Evolutionary conservation across 768 basidiomycete species (phyloP).

Genomic region (Multifurca ochricompacta): DNA sequence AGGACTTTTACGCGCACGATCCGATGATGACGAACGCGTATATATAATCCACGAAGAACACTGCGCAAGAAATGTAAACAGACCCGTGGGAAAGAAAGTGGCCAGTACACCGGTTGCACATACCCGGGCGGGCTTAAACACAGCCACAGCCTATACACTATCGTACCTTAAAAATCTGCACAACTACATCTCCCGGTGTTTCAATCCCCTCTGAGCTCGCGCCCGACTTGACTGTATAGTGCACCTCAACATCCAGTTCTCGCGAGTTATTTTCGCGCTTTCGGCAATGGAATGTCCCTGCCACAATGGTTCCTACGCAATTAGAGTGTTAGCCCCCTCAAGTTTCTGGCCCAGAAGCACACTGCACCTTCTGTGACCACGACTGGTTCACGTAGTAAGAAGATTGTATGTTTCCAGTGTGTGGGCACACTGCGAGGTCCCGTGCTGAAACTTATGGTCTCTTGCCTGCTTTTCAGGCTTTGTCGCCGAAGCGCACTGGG

Average conservation of each 20-base stretch:
- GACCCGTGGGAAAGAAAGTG: neutral
- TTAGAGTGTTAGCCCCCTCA: neutral
- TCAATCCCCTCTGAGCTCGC: conserved; percentile 20
- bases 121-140: too few relatives aligned
- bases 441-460: conserved; percentile 76
- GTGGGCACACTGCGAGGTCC: conserved; percentile 82
- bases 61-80: neutral
- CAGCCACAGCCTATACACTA: conserved; percentile 27
- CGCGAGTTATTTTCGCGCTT: conserved; percentile 78
- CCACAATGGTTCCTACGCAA: conserved; percentile 56
- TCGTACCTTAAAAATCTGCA: conserved; percentile 76
- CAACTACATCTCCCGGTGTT: conserved; percentile 39
- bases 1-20: neutral
- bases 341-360: neutral
- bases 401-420: conserved; percentile 95
- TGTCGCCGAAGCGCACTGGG: conserved; percentile 47
- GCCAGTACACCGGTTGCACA: neutral
- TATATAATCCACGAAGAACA: neutral
- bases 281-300: conserved; percentile 74
- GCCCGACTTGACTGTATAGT: conserved; percentile 49
- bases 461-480: conserved; percentile 38
- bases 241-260: conserved; percentile 88
- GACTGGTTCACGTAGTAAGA: conserved; percentile 76
- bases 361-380: conserved; percentile 59
- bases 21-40: neutral